Percentiles rank a stretch among this genome's conserved stretches.
phyloP scores from a whole-genome alignment of 768 basidiomycete genomes.

The Amanita pseudoporphyria region DNA sequence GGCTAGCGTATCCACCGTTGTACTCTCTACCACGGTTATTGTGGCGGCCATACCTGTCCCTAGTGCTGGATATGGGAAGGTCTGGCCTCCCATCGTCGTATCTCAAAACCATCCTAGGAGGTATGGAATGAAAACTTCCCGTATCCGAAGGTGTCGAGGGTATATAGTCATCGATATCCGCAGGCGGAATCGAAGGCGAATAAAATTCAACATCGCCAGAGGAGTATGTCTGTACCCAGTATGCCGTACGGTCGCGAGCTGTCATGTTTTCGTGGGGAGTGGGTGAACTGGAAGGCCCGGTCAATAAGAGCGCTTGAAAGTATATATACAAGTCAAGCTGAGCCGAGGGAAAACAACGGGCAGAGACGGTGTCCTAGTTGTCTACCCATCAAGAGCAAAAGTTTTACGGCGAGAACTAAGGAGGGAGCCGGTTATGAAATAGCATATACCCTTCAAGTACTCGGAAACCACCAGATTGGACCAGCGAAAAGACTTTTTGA shows the following conservation, averaged over 20 bases:
- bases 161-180: constrained; percentile 33
- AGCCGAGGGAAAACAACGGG: not conserved
- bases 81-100: constrained; percentile 58
- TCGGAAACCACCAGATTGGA: constrained; percentile 17
- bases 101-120: constrained; percentile 65
- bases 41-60: constrained; percentile 13
- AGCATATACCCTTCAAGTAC: constrained; percentile 20
- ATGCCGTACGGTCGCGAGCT: constrained; percentile 50
- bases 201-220: constrained; percentile 29
- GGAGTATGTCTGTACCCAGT: constrained; percentile 47
- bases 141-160: constrained; percentile 37
- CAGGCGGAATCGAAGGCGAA: constrained; percentile 53
- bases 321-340: constrained; percentile 10
- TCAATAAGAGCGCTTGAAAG: constrained; percentile 31
- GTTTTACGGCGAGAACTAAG: constrained; percentile 25
- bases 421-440: constrained; percentile 21
- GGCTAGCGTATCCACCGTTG: constrained; percentile 27
- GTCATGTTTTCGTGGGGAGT: constrained; percentile 48
- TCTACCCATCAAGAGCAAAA: constrained; percentile 17
- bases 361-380: not conserved
- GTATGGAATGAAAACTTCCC: constrained; percentile 42
- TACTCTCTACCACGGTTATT: constrained; percentile 25
- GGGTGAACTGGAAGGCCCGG: constrained; percentile 52
- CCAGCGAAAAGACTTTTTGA: constrained; percentile 11
- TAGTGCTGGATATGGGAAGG: constrained; percentile 46